A percentile compares a stretch with the other conserved stretches of the same genome.
Evolutionary conservation across 768 basidiomycete species (phyloP).

Genomic region (Galerina marginata): DNA sequence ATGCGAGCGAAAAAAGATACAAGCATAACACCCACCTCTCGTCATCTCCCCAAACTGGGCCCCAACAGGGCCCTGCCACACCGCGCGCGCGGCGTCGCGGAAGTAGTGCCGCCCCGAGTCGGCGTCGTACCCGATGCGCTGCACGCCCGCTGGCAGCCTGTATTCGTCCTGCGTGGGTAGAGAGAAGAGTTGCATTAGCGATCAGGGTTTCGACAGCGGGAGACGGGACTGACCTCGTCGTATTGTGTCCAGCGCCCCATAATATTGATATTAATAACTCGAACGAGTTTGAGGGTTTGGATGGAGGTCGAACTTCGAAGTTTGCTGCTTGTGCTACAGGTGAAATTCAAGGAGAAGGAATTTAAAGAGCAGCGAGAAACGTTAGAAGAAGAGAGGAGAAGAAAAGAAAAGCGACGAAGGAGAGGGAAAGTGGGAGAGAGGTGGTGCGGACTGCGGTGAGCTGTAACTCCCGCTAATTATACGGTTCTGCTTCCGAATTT

Average conservation of each 20-base stretch:
- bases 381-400: too few species aligned
- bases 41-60: conserved; percentile 66
- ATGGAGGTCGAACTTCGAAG: too few species aligned
- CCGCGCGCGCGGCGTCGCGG: conserved; percentile 55
- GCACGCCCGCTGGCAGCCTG: conserved; percentile 61
- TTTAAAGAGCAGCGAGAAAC: too few species aligned
- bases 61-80: conserved; percentile 66
- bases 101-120: conserved; percentile 74
- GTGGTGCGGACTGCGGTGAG: too few species aligned
- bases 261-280: not conserved
- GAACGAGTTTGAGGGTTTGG: too few species aligned
- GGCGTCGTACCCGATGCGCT: conserved; percentile 78
- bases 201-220: not conserved
- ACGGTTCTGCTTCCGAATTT: too few species aligned
- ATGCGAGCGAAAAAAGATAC: not conserved
- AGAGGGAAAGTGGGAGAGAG: too few species aligned
- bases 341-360: too few species aligned
- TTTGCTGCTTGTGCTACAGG: too few species aligned
- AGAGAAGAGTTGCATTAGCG: not conserved
- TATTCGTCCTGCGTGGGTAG: conserved; percentile 46
- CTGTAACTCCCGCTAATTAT: too few species aligned
- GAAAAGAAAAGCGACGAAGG: too few species aligned
- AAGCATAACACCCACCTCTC: conserved; percentile 37
- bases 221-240: conserved; percentile 42
- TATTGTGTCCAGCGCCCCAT: conserved; percentile 48